A percentile compares a stretch with the other conserved stretches of the same genome.
Evolutionary conservation across 2,329 filamentous ascomycete genomes (phyloP).

Genomic region (Periconia macrospinosa): DNA sequence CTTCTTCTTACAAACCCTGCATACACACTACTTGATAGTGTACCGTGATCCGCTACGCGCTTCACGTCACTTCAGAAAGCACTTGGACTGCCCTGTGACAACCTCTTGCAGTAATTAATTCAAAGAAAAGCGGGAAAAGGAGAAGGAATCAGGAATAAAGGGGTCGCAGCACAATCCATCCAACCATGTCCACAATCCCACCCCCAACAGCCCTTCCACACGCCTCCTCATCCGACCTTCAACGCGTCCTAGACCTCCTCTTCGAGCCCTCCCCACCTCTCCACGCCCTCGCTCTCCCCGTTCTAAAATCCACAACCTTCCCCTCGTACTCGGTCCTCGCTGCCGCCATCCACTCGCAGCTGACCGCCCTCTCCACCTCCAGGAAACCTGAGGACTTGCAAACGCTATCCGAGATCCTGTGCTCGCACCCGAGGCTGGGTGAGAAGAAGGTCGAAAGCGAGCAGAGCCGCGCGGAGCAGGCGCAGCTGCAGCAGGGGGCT

Average conservation of each 20-base stretch:
- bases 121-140: too few species aligned
- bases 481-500: constrained; percentile 61
- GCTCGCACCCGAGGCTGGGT: constrained; percentile 81
- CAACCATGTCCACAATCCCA: constrained; percentile 56
- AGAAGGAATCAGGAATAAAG: too few species aligned
- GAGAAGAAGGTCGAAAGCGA: constrained; percentile 80
- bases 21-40: too few species aligned
- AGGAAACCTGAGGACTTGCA: constrained; percentile 51
- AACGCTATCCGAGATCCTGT: constrained; percentile 72
- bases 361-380: constrained; percentile 50
- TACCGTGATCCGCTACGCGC: too few species aligned
- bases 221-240: constrained; percentile 59
- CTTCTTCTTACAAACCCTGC: too few species aligned
- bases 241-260: constrained; percentile 69
- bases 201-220: constrained; percentile 58
- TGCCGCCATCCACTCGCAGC: constrained; percentile 63
- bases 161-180: neutral
- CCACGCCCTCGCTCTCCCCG: constrained; percentile 69
- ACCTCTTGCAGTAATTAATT: too few species aligned
- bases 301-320: constrained; percentile 64
- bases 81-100: too few species aligned
- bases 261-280: constrained; percentile 82
- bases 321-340: constrained; percentile 71
- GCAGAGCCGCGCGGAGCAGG: constrained; percentile 80
- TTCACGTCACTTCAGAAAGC: too few species aligned